A percentile compares a stretch with the other conserved stretches of the same genome.
Evolutionary conservation across 1,284 basidiomycete genomes (phyloP).

Genomic region (Polyporus tsugae): DNA sequence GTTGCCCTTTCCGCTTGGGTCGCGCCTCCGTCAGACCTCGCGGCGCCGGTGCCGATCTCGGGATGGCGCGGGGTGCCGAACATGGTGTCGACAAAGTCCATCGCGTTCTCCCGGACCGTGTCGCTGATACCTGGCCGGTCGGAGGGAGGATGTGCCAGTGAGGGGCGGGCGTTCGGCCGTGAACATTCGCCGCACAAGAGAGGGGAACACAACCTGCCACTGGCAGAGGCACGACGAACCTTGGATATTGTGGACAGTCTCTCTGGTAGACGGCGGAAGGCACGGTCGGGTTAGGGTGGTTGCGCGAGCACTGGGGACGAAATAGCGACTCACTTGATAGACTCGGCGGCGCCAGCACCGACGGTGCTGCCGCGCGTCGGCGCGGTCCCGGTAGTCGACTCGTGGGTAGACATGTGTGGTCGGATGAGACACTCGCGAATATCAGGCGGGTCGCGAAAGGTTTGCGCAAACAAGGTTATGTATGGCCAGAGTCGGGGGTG

Average conservation of each 20-base stretch:
- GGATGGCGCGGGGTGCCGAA: constrained; percentile 35
- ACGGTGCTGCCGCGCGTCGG: constrained; percentile 23
- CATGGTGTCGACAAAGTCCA: constrained; percentile 43
- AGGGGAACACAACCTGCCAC: neutral
- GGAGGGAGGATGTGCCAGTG: neutral
- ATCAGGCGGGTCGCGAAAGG: neutral
- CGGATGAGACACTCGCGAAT: neutral
- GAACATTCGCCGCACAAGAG: neutral
- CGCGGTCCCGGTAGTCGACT: constrained; percentile 7
- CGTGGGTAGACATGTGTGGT: constrained; percentile 13
- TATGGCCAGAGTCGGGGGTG: no score
- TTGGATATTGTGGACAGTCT: constrained; percentile 34
- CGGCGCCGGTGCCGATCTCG: constrained; percentile 32
- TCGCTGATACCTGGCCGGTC: constrained; percentile 35
- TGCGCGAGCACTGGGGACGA: no score
- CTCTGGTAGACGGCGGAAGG: constrained; percentile 20
- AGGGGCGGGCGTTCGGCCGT: neutral
- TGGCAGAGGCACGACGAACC: constrained; percentile 17
- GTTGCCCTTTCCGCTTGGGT: neutral
- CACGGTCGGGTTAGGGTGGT: neutral
- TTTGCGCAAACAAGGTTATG: no score
- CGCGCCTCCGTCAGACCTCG: neutral
- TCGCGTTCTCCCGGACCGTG: constrained; percentile 37
- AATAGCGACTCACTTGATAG: constrained; percentile 31
- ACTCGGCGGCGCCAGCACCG: constrained; percentile 32